Conservation (phyloP, 257 asterid genomes). For the Lantana camara region DNA sequence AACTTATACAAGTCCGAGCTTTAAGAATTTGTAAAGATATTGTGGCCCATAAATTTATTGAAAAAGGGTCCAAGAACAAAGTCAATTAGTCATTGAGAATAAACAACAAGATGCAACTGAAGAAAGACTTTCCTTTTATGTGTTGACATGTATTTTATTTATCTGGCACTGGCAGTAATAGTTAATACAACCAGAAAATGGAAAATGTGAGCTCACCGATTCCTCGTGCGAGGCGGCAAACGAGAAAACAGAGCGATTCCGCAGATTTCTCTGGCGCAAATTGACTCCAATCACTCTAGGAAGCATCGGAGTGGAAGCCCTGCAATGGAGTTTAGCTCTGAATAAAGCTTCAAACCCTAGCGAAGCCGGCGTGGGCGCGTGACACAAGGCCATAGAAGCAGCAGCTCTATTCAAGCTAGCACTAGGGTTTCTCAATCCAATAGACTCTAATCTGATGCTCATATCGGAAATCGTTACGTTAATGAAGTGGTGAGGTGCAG, state of each 20-base stretch:
- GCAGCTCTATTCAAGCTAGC: conserved; percentile 30
- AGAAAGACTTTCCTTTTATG: too few species aligned
- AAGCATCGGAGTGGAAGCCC: conserved; percentile 27
- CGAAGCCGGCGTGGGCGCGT: conserved; percentile 46
- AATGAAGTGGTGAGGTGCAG: conserved; percentile 8
- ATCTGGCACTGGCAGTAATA: too few species aligned
- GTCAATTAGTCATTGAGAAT: too few species aligned
- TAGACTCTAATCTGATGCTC: conserved; percentile 38
- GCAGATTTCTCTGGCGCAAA: conserved; percentile 30
- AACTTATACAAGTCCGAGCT: too few species aligned
- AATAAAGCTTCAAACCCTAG: conserved; percentile 42
- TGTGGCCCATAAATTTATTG: neutral
- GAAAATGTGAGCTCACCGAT: conserved; percentile 50
- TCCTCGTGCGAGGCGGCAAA: conserved; percentile 80
- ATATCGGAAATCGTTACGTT: conserved; percentile 7
- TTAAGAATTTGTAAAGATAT: neutral
- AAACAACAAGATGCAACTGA: too few species aligned
- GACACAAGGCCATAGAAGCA: conserved; percentile 40
- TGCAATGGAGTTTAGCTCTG: conserved; percentile 25
- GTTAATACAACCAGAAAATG: conserved; percentile 1
- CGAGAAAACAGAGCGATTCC: conserved; percentile 49
- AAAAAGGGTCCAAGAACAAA: neutral
- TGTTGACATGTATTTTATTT: too few species aligned
- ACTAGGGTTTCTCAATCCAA: conserved; percentile 34
- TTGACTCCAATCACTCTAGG: conserved; percentile 32